Percentiles rank a stretch among this genome's conserved stretches.
These are phyloP conservation scores for Favolaschia claudopus DNA, from an alignment of 768 basidiomycete genomes.

Conservation along the genomic window DNA sequence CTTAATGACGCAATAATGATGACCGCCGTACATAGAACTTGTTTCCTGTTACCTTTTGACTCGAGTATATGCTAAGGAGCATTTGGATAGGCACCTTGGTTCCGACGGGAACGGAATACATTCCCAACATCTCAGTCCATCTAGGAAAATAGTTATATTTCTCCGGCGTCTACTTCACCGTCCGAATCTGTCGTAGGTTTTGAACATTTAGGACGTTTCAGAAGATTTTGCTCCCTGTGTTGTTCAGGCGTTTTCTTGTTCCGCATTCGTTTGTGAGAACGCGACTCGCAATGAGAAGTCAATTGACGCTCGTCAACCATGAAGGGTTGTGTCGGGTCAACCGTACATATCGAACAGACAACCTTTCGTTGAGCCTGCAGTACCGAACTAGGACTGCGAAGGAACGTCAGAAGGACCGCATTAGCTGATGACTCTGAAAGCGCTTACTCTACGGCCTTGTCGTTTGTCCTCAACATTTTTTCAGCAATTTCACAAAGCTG, in stretches of 20 bases:
- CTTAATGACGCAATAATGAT: constrained; percentile 26
- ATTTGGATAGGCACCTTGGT: no score
- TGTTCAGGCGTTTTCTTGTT: constrained; percentile 34
- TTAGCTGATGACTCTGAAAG: constrained; percentile 29
- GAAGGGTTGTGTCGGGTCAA: constrained; percentile 63
- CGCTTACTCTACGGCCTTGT: constrained; percentile 57
- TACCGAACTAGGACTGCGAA: constrained; percentile 61
- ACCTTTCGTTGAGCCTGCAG: constrained; percentile 64
- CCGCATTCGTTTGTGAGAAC: constrained; percentile 59
- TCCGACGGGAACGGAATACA: no score
- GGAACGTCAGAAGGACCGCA: constrained; percentile 8
- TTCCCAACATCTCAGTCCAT: no score
- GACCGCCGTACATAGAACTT: background rate
- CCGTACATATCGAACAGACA: constrained; percentile 70
- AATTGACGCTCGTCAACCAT: constrained; percentile 69
- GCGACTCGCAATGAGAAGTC: constrained; percentile 64
- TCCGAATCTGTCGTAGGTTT: background rate
- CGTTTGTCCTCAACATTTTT: constrained; percentile 55
- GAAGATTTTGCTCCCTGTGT: constrained; percentile 5
- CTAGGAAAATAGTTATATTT: background rate
- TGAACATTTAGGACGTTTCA: background rate
- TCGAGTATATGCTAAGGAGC: no score
- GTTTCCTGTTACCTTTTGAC: no score
- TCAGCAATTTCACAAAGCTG: constrained; percentile 62
- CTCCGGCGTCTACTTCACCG: constrained; percentile 1